Percentiles rank a stretch among this genome's conserved stretches.
These are phyloP conservation scores for Vitellaria paradoxa DNA, from an alignment of 179 eudicot genomes.

Conservation along the genomic window DNA sequence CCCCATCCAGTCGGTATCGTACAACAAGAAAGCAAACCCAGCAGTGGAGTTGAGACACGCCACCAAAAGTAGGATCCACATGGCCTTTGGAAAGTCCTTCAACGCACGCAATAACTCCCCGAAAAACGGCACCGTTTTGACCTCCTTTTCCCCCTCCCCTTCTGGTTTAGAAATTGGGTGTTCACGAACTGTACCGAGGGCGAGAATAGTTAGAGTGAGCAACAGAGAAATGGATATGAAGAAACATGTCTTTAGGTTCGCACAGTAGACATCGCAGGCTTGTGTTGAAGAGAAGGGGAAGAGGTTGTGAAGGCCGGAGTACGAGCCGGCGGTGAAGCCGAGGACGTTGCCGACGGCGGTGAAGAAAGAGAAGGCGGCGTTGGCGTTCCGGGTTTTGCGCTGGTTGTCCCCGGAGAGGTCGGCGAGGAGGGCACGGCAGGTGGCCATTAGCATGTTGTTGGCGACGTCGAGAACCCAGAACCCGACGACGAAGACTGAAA, in stretches of 20 bases:
- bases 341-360: constrained; percentile 44
- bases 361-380: constrained; percentile 49
- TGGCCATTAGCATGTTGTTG: constrained; percentile 67
- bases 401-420: constrained; percentile 41
- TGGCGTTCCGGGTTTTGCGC: constrained; percentile 36
- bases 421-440: constrained; percentile 66
- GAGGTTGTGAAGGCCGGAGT: constrained; percentile 18
- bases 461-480: constrained; percentile 78
- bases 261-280: constrained; percentile 44
- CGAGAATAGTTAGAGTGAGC: constrained; percentile 11
- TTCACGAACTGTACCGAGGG: constrained; percentile 16
- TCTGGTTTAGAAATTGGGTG: neutral
- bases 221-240: constrained; percentile 31
- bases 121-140: constrained; percentile 6
- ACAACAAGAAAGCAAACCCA: constrained; percentile 57
- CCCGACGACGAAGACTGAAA: constrained; percentile 63
- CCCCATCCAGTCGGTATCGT: constrained; percentile 69
- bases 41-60: constrained; percentile 58
- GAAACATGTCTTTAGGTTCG: constrained; percentile 47
- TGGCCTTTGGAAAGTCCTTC: constrained; percentile 38
- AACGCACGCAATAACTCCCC: constrained; percentile 21
- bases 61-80: constrained; percentile 49
- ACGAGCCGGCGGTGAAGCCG: constrained; percentile 68
- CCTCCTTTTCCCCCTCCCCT: neutral
- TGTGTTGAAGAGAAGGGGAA: constrained; percentile 32